Base-by-base conservation (phyloP, 768 basidiomycete species). In the Calvatia gigantea region DNA sequence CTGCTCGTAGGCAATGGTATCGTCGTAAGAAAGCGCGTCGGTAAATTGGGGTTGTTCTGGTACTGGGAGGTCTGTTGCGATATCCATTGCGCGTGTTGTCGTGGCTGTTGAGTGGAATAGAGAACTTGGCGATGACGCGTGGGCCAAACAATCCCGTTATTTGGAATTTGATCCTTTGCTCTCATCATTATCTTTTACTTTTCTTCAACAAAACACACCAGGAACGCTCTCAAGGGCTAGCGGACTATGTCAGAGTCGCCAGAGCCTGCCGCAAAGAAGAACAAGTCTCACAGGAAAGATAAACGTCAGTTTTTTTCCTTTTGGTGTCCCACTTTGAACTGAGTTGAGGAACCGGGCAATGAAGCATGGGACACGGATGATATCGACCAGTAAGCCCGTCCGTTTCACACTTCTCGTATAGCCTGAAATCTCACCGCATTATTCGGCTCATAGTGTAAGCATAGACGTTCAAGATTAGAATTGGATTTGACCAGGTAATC, bases 311-410 rank as follows among this genome's bases (percentile, higher is more conserved):
- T 11, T 11, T 48, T 9, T 6, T 7, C 29, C 21, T n/a, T 39
- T 14, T 28, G 17, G 35, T 3, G 41, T 14, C 31, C 6, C 4
- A 12, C 3, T 46, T 37, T 42, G 33, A 2, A 25, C 56, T 65
- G 35, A 62, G 53, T n/a, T n/a, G n/a, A n/a, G n/a, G n/a, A 2
- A 29, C 14, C 23, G 49, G 59, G 33, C 56, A 47, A 67, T 62
- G 53, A 61, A 98, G 96, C 95, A 66, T 98, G 96, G 96, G 96
- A 98, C 67, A 98, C 95, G 41, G 95, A 98, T 69, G 96, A 97
- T 64, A 94, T 98, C 71, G 91, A 98, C 79, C 95, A 97, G 94
- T 96, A 69, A 85, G 94, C 59, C 28, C 29, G 37, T 56, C 37
- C 33, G 47, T 48, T 21, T 38, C 17, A 29, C 27, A 8, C 14